Percentiles rank a stretch among this genome's conserved stretches.
Evolutionary conservation across 768 basidiomycete species (phyloP).

Genomic region (Phaeotremella skinneri): DNA sequence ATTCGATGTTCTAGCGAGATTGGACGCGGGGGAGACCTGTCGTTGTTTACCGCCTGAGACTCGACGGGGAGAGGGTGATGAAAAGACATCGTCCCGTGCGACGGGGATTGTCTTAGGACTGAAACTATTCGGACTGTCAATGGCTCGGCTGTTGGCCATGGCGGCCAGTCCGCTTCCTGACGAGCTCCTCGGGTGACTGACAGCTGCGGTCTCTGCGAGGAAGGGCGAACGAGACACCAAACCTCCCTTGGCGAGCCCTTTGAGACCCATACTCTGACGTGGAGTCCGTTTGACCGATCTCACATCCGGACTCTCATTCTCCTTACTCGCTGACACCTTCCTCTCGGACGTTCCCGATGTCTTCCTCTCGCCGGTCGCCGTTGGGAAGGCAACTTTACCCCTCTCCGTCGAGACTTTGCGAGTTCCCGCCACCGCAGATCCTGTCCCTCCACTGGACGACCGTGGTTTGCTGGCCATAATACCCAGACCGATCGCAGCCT

Average conservation of each 20-base stretch:
- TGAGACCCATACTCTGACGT: constrained; percentile 38
- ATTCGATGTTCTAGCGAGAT: constrained; percentile 8
- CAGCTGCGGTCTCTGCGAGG: constrained; percentile 16
- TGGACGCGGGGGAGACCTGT: constrained; percentile 22
- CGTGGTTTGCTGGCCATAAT: constrained; percentile 29
- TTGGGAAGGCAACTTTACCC: constrained; percentile 21
- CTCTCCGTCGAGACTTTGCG: constrained; percentile 40
- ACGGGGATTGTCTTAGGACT: constrained; percentile 32
- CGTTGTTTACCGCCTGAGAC: constrained; percentile 17
- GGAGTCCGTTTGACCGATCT: constrained; percentile 30
- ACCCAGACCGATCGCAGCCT: constrained; percentile 42
- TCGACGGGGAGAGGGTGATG: constrained; percentile 39
- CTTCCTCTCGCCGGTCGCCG: constrained; percentile 10
- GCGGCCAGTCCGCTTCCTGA: constrained; percentile 22
- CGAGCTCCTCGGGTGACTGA: constrained; percentile 3
- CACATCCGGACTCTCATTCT: constrained; percentile 39
- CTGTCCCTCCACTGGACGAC: constrained; percentile 20
- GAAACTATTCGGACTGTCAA: constrained; percentile 20
- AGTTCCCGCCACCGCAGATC: constrained; percentile 27
- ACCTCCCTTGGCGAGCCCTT: constrained; percentile 41
- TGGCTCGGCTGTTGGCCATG: constrained; percentile 11
- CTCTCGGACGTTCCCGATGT: constrained; percentile 24
- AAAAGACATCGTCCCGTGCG: constrained; percentile 34
- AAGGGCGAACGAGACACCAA: constrained; percentile 47
- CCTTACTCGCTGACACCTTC: constrained; percentile 30